Evolutionary conservation across 495 filamentous ascomycete genomes (phyloP), one percentile per base, ranked within the genome.

Genomic region (Aspergillus taichungensis): DNA sequence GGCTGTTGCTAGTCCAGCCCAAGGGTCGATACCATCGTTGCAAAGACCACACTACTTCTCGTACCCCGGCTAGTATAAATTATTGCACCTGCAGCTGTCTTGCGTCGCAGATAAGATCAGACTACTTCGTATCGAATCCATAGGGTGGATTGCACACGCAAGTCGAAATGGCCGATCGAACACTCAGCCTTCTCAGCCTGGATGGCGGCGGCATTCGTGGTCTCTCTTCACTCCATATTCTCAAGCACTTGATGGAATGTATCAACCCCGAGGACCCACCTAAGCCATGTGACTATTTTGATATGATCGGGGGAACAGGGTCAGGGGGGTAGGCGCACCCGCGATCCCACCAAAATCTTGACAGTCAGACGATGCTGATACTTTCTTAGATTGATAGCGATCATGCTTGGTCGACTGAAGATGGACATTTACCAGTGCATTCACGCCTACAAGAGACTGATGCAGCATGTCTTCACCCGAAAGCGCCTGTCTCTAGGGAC

Each of bases 171-270:
- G 37, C 50, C 37, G 44, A 51, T 6, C 44, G 53, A 34, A 48
- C 50, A 8, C 45, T 62, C 34, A 63, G 63, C 46, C 61, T 72
- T 33, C 63, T 72, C 47, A 58, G 60, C 35, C 63, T 78, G 11
- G 76, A 80, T 52, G 75, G 76, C 43, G 76, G 76, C 30, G 76
- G 76, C 24, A 67, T 79, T 1, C 69, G 76, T 10, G 74, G 72
- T 2, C 53, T 80, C 14, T 77, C 75, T 3, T 57, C 66, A 0
- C 63, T 79, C 3, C 51, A 68, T 45, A 75, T 80, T 46, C 61
- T 80, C 31, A 64, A 71, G 30, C 44, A 61, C 10, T 56, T 82
- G 14, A 73, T 79, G 61, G 60, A 64, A 32, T 54, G 48, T 0
- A 57, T 76, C 30, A 60, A 69, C 13, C 52, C 51, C 18, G 53